A percentile compares a stretch with the other conserved stretches of the same genome.
phyloP scores from a whole-genome alignment of 148 eudicot species.

The Oxyria digyna region DNA sequence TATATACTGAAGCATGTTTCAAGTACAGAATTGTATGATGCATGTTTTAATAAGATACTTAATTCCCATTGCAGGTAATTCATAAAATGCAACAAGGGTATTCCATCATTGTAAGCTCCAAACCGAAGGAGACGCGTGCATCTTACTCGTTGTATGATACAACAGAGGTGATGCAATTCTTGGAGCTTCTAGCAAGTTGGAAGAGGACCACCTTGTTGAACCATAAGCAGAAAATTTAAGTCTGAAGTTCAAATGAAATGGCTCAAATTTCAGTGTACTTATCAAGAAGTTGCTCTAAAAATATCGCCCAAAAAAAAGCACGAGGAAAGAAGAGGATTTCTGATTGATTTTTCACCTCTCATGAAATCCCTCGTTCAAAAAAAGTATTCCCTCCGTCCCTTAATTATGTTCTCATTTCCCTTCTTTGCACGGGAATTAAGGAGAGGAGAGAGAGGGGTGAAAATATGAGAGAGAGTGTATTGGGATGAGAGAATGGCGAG shows the following conservation, averaged over 20 bases:
- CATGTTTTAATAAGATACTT: neutral
- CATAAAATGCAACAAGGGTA: conserved; percentile 30
- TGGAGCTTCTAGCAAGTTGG: conserved; percentile 32
- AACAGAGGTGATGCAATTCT: conserved; percentile 31
- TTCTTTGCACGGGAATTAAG: no score
- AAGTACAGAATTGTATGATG: no score
- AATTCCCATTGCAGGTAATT: conserved; percentile 19
- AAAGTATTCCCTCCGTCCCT: no score
- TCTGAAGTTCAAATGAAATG: neutral
- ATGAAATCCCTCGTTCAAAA: neutral
- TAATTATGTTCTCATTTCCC: no score
- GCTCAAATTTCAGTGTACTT: neutral
- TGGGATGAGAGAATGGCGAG: no score
- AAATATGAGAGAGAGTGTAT: no score
- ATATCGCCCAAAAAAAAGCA: neutral
- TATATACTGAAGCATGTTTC: no score
- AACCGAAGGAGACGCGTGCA: conserved; percentile 40
- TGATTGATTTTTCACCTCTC: conserved; percentile 8
- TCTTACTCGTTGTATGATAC: conserved; percentile 32
- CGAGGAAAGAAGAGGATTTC: conserved; percentile 6
- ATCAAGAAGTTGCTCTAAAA: neutral
- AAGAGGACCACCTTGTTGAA: conserved; percentile 10
- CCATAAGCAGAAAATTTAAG: neutral
- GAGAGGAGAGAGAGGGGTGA: no score
- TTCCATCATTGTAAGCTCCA: conserved; percentile 39